phyloP scores from a whole-genome alignment of 148 eudicot genomes.

The Arbutus unedo region DNA sequence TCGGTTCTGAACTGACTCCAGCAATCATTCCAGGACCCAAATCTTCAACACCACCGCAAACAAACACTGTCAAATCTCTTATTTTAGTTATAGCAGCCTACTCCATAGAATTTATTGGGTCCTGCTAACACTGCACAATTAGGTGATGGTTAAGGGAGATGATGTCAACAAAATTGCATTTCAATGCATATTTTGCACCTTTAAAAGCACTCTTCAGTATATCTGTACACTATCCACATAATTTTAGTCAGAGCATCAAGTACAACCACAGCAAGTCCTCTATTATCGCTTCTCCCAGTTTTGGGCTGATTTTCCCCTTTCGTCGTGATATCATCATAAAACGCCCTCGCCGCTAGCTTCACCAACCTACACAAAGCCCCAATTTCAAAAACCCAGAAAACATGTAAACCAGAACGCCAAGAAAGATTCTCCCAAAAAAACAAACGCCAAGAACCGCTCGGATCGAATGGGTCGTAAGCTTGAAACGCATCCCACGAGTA shows the following conservation, averaged over 20 bases:
- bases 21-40: not conserved
- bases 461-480: not conserved
- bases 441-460: not conserved
- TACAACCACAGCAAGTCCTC: slow-evolving; percentile 90
- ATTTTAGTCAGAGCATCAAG: slow-evolving; percentile 67
- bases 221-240: not conserved
- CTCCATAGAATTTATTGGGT: not conserved
- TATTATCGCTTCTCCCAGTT: slow-evolving; percentile 71
- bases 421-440: not conserved
- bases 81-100: not conserved
- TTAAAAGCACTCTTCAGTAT: not conserved
- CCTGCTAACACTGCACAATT: not conserved
- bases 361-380: slow-evolving; percentile 53
- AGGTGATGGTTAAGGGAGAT: not conserved
- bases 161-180: not conserved
- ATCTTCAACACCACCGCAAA: not conserved
- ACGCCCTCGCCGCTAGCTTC: slow-evolving; percentile 86
- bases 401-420: no score
- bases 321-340: slow-evolving; percentile 80
- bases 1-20: not conserved
- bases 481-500: not conserved
- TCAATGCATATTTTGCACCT: not conserved
- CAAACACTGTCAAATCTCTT: not conserved
- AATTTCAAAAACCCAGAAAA: slow-evolving; percentile 1
- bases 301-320: slow-evolving; percentile 86